Evolutionary conservation across 2,329 filamentous ascomycete genomes (phyloP), one percentile per base, ranked within the genome.

Genomic region (Aspergillus ustus): DNA sequence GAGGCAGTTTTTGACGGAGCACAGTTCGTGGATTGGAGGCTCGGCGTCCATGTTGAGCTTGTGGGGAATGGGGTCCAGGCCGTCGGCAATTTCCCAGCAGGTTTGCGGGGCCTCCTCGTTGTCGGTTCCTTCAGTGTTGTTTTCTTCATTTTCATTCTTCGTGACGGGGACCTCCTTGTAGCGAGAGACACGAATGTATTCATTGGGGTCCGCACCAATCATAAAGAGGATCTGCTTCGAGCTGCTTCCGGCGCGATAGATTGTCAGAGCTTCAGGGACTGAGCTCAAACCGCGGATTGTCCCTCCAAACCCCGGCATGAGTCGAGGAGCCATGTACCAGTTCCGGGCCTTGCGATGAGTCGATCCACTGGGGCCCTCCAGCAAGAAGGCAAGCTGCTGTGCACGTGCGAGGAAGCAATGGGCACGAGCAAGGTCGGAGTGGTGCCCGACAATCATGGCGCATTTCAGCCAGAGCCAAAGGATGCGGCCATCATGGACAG

Each of bases 391-490:
- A 5, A 62, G 48, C 44, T 44, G 51, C 20, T 58, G 56, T 3
- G 68, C 70, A 46, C 52, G 61, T 5, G 19, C 45, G 1, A 71
- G 50, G 43, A 73, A 73, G 9, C 52, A 52, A 9, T 57, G 17
- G 1, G 67, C 67, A 11, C 72, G 64, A 1, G 62, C 72, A 2
- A 62, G 15, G 45, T 73, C 72, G 1, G 67, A 69, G 45, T 73
- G 71, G 34, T 57, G 67, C 0, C 48, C 67, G 4, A 63, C 66
- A 37, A 72, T 60, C n/a, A 66, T 29, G n/a, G 66, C 72, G 40
- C 67, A 70, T 17, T 70, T 63, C 9, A 61, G 51, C 64, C 65
- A 64, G 15, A 70, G 11, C 49, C 63, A 50, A 4, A 60, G 51
- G 17, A 63, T 48, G 6, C 70, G 67, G 13, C 46, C 22, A 49